phyloP scores from a whole-genome alignment of 306 rosid species.

The Malus sylvestris region DNA sequence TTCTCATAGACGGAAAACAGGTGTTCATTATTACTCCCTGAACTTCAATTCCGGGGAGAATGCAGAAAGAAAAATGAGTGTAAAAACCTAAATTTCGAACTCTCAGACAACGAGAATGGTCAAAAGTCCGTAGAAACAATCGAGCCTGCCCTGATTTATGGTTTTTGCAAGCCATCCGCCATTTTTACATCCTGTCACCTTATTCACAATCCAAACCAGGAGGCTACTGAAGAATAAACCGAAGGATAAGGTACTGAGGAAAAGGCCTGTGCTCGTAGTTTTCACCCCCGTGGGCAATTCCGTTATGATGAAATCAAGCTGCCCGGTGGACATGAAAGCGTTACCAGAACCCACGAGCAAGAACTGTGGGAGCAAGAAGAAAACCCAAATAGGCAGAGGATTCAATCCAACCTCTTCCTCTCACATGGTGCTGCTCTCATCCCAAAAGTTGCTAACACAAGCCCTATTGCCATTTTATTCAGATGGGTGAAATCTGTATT shows the following conservation, averaged over 20 bases:
- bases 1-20: not conserved
- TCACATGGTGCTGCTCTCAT: constrained; percentile 61
- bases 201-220: constrained; percentile 56
- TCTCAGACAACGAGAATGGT: constrained; percentile 32
- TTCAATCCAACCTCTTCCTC: constrained; percentile 30
- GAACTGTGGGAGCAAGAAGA: constrained; percentile 73
- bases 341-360: constrained; percentile 78
- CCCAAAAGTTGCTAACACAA: constrained; percentile 43
- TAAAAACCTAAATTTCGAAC: not conserved
- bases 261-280: constrained; percentile 86
- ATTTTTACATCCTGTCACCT: constrained; percentile 32
- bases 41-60: not conserved
- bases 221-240: constrained; percentile 85
- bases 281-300: constrained; percentile 91
- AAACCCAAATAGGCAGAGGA: constrained; percentile 63
- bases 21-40: not conserved
- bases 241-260: constrained; percentile 67
- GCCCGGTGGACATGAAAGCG: constrained; percentile 88
- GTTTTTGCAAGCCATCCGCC: constrained; percentile 79
- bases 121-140: constrained; percentile 68
- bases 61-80: not conserved
- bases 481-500: constrained; percentile 33
- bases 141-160: constrained; percentile 70
- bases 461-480: constrained; percentile 70
- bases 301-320: constrained; percentile 85